Conservation (phyloP, 495 filamentous ascomycete species). For the Penicillium parvum region DNA sequence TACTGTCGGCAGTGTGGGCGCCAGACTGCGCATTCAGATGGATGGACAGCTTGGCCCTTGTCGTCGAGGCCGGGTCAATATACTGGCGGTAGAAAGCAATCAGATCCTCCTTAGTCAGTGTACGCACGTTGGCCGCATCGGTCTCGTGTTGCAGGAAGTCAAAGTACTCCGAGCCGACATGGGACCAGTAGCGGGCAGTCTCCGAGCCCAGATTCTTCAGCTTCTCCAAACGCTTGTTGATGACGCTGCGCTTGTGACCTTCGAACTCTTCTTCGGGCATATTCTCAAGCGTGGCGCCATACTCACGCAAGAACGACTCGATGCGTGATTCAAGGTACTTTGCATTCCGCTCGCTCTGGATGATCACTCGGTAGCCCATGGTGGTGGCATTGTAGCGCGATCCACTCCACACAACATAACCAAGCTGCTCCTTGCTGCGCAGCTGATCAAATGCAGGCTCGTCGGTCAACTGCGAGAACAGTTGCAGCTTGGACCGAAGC, state of each 20-base stretch:
- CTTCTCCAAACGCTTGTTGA: conserved; percentile 86
- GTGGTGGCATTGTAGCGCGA: conserved; percentile 62
- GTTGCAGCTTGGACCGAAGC: conserved; percentile 68
- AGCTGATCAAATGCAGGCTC: conserved; percentile 93
- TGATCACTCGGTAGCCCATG: conserved; percentile 82
- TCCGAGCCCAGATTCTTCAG: conserved; percentile 89
- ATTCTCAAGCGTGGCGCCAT: conserved; percentile 57
- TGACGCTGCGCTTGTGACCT: conserved; percentile 81
- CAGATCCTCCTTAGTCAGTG: conserved; percentile 73
- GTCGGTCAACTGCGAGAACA: conserved; percentile 87
- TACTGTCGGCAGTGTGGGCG: conserved; percentile 26
- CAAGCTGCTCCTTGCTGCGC: conserved; percentile 94
- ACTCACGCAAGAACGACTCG: conserved; percentile 70
- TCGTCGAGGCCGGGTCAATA: conserved; percentile 68
- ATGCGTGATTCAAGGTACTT: conserved; percentile 83
- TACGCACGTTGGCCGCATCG: conserved; percentile 70
- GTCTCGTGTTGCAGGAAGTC: conserved; percentile 79
- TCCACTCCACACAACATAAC: conserved; percentile 91
- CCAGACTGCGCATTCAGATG: conserved; percentile 73
- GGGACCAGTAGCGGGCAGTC: conserved; percentile 73
- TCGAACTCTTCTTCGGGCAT: conserved; percentile 89
- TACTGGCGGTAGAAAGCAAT: conserved; percentile 72
- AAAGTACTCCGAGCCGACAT: conserved; percentile 80
- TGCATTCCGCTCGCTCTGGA: conserved; percentile 86
- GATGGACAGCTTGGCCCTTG: conserved; percentile 74